These are phyloP conservation scores for Pythium aquatile DNA, from an alignment of 352 stramenopile genomes.

Conservation along the genomic window DNA sequence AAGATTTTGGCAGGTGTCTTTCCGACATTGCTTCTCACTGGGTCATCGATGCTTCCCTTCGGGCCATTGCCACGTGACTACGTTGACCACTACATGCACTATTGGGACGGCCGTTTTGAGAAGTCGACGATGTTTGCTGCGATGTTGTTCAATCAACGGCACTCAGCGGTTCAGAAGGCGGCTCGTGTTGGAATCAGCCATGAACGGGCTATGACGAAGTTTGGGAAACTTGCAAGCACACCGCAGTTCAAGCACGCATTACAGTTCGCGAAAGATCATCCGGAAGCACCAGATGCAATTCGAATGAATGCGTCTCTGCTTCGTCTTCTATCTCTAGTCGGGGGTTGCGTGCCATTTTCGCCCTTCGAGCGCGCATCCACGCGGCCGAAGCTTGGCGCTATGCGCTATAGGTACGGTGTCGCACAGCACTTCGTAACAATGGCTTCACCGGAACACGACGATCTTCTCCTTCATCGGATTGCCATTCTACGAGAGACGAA, in stretches of 20 bases:
- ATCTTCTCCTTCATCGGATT: background rate
- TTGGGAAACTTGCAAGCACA: background rate
- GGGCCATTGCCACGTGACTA: background rate
- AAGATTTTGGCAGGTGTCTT: background rate
- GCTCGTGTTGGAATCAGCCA: background rate
- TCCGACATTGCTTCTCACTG: background rate
- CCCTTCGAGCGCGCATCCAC: background rate
- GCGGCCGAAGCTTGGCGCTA: background rate
- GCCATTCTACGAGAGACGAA: background rate
- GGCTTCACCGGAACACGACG: background rate
- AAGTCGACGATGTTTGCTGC: background rate
- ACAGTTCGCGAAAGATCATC: background rate
- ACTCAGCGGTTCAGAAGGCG: background rate
- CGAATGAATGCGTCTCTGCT: background rate
- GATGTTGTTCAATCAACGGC: constrained; percentile 2
- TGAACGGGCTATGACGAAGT: background rate
- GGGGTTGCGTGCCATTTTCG: background rate
- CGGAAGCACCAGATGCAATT: background rate
- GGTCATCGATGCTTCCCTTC: background rate
- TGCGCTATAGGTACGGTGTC: background rate
- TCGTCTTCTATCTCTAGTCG: background rate
- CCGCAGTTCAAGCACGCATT: background rate
- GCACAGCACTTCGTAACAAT: constrained; percentile 3
- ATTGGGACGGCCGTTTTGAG: background rate
- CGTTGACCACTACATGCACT: constrained; percentile 3